Percentiles rank a stretch among this genome's conserved stretches.
Conservation (phyloP, 495 filamentous ascomycete species). For the Rhypophila decipiens region DNA sequence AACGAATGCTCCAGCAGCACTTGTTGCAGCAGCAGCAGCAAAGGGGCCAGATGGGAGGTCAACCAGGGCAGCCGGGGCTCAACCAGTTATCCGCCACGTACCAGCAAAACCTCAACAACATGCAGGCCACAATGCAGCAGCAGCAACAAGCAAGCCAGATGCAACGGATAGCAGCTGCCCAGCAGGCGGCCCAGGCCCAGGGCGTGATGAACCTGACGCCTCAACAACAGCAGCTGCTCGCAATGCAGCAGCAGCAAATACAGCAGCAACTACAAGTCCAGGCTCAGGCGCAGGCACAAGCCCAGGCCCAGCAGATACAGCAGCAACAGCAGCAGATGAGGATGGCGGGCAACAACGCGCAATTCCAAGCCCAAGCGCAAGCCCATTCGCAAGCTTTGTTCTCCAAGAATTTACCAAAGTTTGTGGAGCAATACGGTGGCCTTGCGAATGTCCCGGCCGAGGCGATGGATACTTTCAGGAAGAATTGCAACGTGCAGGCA, state of each 20-base stretch:
- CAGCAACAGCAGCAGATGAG: constrained; percentile 19
- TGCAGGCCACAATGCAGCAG: constrained; percentile 9
- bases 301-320: constrained; percentile 25
- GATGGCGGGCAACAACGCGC: constrained; percentile 3
- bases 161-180: constrained; percentile 21
- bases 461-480: constrained; percentile 7
- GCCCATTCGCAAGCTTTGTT: constrained; percentile 37
- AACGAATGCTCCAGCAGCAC: constrained; percentile 29
- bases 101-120: constrained; percentile 24
- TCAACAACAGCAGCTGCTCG: constrained; percentile 34
- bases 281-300: constrained; percentile 24
- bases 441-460: constrained; percentile 29
- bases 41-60: constrained; percentile 23
- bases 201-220: constrained; percentile 31
- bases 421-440: constrained; percentile 32
- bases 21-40: constrained; percentile 27
- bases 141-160: constrained; percentile 22
- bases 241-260: constrained; percentile 30
- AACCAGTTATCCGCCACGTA: constrained; percentile 26
- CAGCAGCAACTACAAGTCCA: constrained; percentile 33
- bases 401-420: constrained; percentile 40
- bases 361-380: constrained; percentile 13
- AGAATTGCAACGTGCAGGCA: background rate
- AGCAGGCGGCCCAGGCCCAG: constrained; percentile 12
- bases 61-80: constrained; percentile 7